These are phyloP conservation scores for Fusarium sulawesiense DNA, from an alignment of 2,329 filamentous ascomycete species.

Conservation along the genomic window DNA sequence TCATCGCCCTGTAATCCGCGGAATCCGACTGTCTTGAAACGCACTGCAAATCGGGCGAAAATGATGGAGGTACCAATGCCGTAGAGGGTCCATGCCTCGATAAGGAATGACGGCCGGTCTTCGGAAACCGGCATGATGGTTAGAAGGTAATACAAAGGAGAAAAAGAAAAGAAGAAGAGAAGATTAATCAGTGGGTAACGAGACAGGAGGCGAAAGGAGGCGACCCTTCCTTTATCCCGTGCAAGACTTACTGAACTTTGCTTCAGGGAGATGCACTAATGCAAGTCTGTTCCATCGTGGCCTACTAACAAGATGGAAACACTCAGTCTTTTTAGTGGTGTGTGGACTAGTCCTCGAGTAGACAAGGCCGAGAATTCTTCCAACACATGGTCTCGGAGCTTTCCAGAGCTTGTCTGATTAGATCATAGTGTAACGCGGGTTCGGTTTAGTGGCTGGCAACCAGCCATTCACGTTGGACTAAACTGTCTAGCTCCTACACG, in stretches of 20 bases:
- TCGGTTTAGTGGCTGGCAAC: neutral
- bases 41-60: conserved; percentile 49
- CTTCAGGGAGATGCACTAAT: neutral
- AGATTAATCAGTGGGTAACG: neutral
- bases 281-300: neutral
- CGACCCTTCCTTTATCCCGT: neutral
- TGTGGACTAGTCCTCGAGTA: neutral
- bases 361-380: no score
- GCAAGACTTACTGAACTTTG: no score
- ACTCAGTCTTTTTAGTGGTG: neutral
- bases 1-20: conserved; percentile 55
- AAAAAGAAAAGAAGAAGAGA: neutral
- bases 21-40: conserved; percentile 52
- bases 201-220: neutral
- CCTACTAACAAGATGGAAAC: neutral
- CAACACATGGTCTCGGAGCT: neutral
- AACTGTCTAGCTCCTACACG: neutral
- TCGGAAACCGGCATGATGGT: neutral
- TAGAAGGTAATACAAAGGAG: neutral
- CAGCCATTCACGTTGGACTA: neutral
- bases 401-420: neutral
- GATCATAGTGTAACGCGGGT: no score
- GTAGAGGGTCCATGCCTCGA: conserved; percentile 49
- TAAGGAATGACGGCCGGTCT: conserved; percentile 38
- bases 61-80: conserved; percentile 49